A percentile compares a stretch with the other conserved stretches of the same genome.
phyloP scores from a whole-genome alignment of 2,329 filamentous ascomycete genomes.

The Hymenoscyphus albidus region DNA sequence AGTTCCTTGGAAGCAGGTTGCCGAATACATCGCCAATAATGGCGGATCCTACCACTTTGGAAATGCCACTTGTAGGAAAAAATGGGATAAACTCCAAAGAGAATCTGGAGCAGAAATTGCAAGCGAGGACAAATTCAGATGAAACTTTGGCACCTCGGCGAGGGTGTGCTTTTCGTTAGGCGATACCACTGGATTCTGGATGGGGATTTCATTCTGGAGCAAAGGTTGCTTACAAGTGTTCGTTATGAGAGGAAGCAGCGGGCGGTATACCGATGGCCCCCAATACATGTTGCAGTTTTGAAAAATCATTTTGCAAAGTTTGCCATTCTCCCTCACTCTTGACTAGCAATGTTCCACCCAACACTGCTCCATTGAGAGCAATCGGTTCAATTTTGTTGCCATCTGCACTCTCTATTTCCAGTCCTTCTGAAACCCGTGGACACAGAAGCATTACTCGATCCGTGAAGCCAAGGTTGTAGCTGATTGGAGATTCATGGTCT shows the following conservation, averaged over 20 bases:
- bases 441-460: slow-evolving; percentile 49
- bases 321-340: slow-evolving; percentile 58
- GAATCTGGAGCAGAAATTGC: not conserved
- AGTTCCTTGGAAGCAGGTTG: slow-evolving; percentile 55
- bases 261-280: slow-evolving; percentile 28
- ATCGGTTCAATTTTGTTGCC: slow-evolving; percentile 28
- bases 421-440: slow-evolving; percentile 52
- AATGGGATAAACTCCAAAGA: slow-evolving; percentile 45
- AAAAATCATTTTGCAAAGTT: slow-evolving; percentile 42
- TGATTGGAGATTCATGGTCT: slow-evolving; percentile 44
- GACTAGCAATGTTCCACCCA: slow-evolving; percentile 61
- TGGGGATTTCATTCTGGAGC: not conserved
- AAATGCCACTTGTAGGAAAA: slow-evolving; percentile 54
- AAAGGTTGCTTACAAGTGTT: slow-evolving; percentile 4
- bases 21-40: slow-evolving; percentile 47
- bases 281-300: slow-evolving; percentile 41
- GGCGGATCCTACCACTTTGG: slow-evolving; percentile 59
- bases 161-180: not conserved
- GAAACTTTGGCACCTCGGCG: not conserved
- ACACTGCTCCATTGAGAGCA: slow-evolving; percentile 57
- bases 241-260: slow-evolving; percentile 7
- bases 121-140: not conserved
- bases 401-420: slow-evolving; percentile 21
- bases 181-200: not conserved
- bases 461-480: slow-evolving; percentile 63